Evolutionary conservation across 225 moss, liverwort and hornwort species (phyloP).

Genomic region (Lunularia cruciata): DNA sequence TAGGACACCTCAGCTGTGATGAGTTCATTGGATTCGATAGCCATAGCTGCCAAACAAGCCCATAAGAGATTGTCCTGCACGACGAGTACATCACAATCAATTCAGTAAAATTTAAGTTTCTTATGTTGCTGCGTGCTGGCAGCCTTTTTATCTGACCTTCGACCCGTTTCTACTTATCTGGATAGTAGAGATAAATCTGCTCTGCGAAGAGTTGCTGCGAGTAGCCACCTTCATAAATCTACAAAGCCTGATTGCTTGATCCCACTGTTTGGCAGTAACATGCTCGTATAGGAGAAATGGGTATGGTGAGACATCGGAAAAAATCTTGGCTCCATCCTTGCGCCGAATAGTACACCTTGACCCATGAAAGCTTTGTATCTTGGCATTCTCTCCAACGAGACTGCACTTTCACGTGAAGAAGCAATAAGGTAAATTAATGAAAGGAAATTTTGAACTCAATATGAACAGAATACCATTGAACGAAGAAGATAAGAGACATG

Average conservation of each 20-base stretch:
- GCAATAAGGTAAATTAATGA: not conserved
- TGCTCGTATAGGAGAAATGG: constrained; percentile 75
- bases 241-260: constrained; percentile 68
- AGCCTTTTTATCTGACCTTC: no score
- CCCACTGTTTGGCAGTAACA: constrained; percentile 72
- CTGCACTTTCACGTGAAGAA: constrained; percentile 32
- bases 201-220: not conserved
- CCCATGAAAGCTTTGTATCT: constrained; percentile 69
- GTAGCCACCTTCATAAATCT: constrained; percentile 59
- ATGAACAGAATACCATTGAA: not conserved
- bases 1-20: constrained; percentile 78
- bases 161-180: not conserved
- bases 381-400: constrained; percentile 59
- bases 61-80: constrained; percentile 83
- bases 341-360: constrained; percentile 55
- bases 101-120: not conserved
- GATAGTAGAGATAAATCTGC: no score
- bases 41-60: constrained; percentile 80
- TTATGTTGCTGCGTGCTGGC: no score
- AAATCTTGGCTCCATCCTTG: constrained; percentile 66
- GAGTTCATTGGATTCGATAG: constrained; percentile 71
- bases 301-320: constrained; percentile 50
- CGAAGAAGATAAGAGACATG: not conserved
- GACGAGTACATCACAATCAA: not conserved
- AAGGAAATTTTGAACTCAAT: not conserved